A percentile compares a stretch with the other conserved stretches of the same genome.
Conservation (phyloP, 352 stramenopile species). For the Peronospora belbahrii region DNA sequence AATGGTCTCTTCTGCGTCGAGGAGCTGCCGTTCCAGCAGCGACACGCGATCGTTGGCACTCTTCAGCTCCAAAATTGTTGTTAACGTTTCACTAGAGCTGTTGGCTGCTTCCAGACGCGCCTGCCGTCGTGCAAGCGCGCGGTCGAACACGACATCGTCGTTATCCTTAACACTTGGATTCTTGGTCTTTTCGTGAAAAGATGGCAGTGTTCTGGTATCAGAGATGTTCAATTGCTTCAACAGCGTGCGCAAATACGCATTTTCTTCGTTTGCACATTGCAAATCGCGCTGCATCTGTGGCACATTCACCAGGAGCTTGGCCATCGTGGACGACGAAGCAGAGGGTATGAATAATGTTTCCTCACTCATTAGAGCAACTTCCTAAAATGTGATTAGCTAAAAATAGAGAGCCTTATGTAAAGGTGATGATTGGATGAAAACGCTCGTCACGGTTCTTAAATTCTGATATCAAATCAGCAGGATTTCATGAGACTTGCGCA, state of each 20-base stretch:
- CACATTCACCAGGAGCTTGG: constrained; percentile 20
- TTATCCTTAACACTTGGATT: constrained; percentile 2
- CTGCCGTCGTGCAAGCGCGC: constrained; percentile 12
- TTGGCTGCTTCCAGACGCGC: constrained; percentile 12
- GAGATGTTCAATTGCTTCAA: constrained; percentile 15
- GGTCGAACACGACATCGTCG: constrained; percentile 9
- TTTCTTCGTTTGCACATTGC: constrained; percentile 24
- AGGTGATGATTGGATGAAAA: too few species aligned
- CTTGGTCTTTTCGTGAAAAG: not conserved
- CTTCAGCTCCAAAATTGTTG: constrained; percentile 31
- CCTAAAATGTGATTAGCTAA: too few species aligned
- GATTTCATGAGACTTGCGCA: too few species aligned
- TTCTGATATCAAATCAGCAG: too few species aligned
- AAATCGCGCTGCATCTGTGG: constrained; percentile 25
- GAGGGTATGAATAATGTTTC: too few species aligned
- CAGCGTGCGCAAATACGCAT: constrained; percentile 22
- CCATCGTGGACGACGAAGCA: too few species aligned
- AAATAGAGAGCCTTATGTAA: too few species aligned
- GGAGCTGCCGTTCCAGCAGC: constrained; percentile 40
- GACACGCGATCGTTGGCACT: constrained; percentile 48
- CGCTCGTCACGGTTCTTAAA: too few species aligned
- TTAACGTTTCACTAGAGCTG: not conserved
- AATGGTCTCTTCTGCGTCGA: constrained; percentile 68
- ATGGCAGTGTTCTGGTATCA: not conserved
- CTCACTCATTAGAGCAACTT: too few species aligned